These are phyloP conservation scores for Anacardium occidentale DNA, from an alignment of 345 rosid genomes.

Conservation along the genomic window DNA sequence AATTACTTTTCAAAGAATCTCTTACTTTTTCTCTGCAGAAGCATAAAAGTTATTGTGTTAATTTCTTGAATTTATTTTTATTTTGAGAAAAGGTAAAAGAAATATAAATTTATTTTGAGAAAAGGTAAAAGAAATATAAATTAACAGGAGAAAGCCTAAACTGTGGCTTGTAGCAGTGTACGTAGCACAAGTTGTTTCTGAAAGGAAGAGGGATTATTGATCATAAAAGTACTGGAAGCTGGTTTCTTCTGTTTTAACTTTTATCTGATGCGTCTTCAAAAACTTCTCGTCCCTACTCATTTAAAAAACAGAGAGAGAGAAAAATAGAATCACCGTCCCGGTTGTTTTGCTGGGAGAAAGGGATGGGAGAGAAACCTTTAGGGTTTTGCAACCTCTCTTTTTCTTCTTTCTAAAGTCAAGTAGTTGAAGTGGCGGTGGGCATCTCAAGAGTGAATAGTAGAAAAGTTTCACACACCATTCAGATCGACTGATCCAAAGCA, in stretches of 20 bases:
- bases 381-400: conserved; percentile 21
- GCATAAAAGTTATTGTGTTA: too few species aligned
- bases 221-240: background rate
- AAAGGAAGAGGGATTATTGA: background rate
- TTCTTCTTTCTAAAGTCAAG: conserved; percentile 3
- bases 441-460: conserved; percentile 28
- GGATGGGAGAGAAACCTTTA: conserved; percentile 34
- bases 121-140: background rate
- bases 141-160: background rate
- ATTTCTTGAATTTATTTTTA: background rate
- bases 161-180: background rate
- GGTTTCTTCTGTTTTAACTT: conserved; percentile 7
- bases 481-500: conserved; percentile 20
- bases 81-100: background rate
- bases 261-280: conserved; percentile 13
- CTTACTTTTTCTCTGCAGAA: background rate
- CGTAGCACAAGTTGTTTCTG: background rate
- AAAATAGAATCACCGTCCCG: conserved; percentile 12
- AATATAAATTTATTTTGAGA: background rate
- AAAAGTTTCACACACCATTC: conserved; percentile 24
- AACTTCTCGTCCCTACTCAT: background rate
- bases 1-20: background rate
- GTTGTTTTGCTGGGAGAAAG: conserved; percentile 29
- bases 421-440: conserved; percentile 20
- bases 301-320: conserved; percentile 3